Base-by-base conservation (phyloP, 176 grass and related monocot genomes). In the Aechmea fasciata region DNA sequence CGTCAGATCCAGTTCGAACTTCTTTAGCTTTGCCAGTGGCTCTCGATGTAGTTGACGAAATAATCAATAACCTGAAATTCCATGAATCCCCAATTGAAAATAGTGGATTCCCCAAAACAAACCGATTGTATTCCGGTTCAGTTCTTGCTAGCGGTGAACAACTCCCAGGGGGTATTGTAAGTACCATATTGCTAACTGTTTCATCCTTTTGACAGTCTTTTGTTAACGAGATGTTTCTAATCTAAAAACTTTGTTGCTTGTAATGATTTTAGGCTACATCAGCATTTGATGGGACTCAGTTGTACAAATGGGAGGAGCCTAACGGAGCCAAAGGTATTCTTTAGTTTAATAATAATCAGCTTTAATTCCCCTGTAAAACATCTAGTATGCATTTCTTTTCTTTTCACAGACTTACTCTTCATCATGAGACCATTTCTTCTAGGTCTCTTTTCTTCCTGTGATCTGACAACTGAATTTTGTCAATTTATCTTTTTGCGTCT, bases 221-320 rank as follows among this genome's bases (percentile, higher is more conserved):
- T 51, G 67, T 61, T 48, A 4, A 57, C 5, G 15, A 52, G 17
- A 13, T 75, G 10, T n/a, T 55, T 15, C 49, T 1, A 26, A n/a
- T 66, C 22, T 67, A 15, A 48, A 9, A 18, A n/a, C 17, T 65
- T 12, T 51, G 50, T 48, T 75, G 50, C 67, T 71, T 73, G 9
- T 73, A 74, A 79, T 78, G 70, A 12, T 80, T 78, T 72, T 71
- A 96, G 93, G 89, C 86, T 71, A 88, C 83, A 63, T 77, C 79
- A 53, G 86, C 89, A 68, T 97, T 97, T 87, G 92, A 96, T 20
- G 92, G 92, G 29, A 81, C 85, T 73, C 52, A 20, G 66, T 82
- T 76, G 10, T 84, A 81, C 55, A 96, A 96, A 92, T 96, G 88
- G 92, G 92, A 96, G 79, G 92, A 88, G 61, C 91, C 87, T 80